These are phyloP conservation scores for Pyrenophora teres DNA, from an alignment of 2,329 filamentous ascomycete genomes.

Conservation along the genomic window DNA sequence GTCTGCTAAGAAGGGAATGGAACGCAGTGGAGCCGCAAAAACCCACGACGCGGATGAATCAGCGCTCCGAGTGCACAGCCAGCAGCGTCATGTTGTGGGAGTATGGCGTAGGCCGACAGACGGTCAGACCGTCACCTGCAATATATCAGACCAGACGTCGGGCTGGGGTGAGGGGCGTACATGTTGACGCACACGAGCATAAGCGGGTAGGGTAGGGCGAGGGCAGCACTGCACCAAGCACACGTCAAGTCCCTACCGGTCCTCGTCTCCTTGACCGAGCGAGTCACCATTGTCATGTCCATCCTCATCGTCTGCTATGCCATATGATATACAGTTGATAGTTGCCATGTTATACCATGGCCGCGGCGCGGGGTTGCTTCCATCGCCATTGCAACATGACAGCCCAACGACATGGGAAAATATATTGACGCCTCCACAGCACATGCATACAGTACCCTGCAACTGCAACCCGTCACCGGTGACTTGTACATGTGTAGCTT, in stretches of 20 bases:
- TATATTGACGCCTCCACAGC: too few relatives aligned
- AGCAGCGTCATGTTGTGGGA: slow-evolving; percentile 21
- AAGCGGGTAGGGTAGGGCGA: background rate
- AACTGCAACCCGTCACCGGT: too few relatives aligned
- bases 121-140: slow-evolving; percentile 19
- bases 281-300: too few relatives aligned
- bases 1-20: slow-evolving; percentile 36
- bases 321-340: too few relatives aligned
- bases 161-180: slow-evolving; percentile 27
- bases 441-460: too few relatives aligned
- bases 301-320: too few relatives aligned
- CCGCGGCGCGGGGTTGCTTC: background rate
- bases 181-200: slow-evolving; percentile 15
- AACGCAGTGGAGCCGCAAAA: slow-evolving; percentile 30
- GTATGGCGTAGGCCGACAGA: slow-evolving; percentile 15
- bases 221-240: too few relatives aligned
- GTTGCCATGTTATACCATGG: too few relatives aligned
- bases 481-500: too few relatives aligned
- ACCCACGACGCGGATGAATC: slow-evolving; percentile 27
- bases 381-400: background rate
- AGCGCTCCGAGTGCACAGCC: slow-evolving; percentile 21
- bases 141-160: slow-evolving; percentile 22
- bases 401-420: background rate
- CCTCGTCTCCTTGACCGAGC: too few relatives aligned
- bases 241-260: too few relatives aligned